Base-by-base conservation (phyloP, 129 eudicot species). In the Kitagawia praeruptora region DNA sequence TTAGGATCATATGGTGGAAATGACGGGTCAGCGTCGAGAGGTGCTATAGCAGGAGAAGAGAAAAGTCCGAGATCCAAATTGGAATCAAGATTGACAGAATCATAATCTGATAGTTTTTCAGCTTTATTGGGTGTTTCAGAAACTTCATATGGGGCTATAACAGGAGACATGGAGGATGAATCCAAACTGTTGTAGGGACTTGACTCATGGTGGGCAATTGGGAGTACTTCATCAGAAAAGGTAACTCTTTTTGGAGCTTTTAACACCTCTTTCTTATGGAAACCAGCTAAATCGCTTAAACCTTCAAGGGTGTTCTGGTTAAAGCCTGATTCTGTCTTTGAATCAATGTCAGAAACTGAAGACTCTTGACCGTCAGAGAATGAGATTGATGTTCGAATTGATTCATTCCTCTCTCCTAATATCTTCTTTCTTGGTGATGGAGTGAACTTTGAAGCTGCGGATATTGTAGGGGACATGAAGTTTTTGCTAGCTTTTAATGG, bases 1-100 rank as follows among this genome's bases (percentile, higher is more conserved):
- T 87, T 86, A n/a, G 98, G 98, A 80, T 94, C 98, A 72, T 94
- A 92, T 25, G 98, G 98, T 70, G 89, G 91, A 77, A 79, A 39
- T 51, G 85, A 78, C 21, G 91, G 97, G 75, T 91, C 92, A 75
- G 91, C 86, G 88, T 87, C 97, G 47, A 91, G 84, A 47, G 91
- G 90, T 64, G 96, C 91, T 44, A 87, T 81, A 14, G 77, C 45
- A 34, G 96, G 87, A 1, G 91, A 88, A 77, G 82, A 82, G 70
- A 21, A 42, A 19, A 78, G 67, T 19, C 71, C 80, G 64, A 41
- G 72, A 27, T 80, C 46, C 6, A 39, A 27, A 64, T 56, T 58
- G n/a, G 78, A 75, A 4, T 80, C 76, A 45, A 76, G 54, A 18
- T 73, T 77, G 28, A 40, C 75, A 51, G 40, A 61, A 75, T 82